phyloP scores from a whole-genome alignment of 805 yeast species.

The Ogataea minuta region DNA sequence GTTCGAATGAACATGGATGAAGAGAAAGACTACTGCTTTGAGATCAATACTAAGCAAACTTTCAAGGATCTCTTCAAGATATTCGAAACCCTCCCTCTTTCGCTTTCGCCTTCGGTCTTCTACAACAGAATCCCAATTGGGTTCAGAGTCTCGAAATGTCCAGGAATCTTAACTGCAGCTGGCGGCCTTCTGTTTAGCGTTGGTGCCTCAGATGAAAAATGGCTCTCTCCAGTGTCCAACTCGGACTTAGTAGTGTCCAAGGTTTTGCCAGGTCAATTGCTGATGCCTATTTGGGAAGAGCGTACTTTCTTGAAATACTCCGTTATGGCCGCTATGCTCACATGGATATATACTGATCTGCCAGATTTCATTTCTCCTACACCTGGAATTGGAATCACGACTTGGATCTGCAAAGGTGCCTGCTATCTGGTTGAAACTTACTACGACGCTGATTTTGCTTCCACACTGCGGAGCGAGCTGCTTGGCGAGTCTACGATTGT shows the following conservation, averaged over 20 bases:
- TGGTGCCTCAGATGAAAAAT: conserved; percentile 50
- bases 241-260: conserved; percentile 54
- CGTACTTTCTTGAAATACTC: conserved; percentile 42
- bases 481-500: conserved; percentile 37
- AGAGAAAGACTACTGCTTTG: conserved; percentile 89
- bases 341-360: conserved; percentile 90
- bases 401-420: conserved; percentile 42
- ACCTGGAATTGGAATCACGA: conserved; percentile 82
- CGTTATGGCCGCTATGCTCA: conserved; percentile 40
- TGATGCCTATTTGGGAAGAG: conserved; percentile 68
- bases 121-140: conserved; percentile 62
- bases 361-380: conserved; percentile 90
- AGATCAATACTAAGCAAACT: conserved; percentile 56
- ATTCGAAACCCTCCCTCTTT: conserved; percentile 66
- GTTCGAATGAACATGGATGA: conserved; percentile 80
- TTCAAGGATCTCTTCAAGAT: conserved; percentile 60
- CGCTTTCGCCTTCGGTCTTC: conserved; percentile 78
- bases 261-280: conserved; percentile 87
- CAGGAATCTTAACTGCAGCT: conserved; percentile 79
- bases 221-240: conserved; percentile 44
- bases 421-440: conserved; percentile 28
- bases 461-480: conserved; percentile 48
- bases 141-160: conserved; percentile 60
- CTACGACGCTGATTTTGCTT: conserved; percentile 45
- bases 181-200: conserved; percentile 74